phyloP scores from a whole-genome alignment of 805 yeast genomes.

The Teunomyces gatunensis region DNA sequence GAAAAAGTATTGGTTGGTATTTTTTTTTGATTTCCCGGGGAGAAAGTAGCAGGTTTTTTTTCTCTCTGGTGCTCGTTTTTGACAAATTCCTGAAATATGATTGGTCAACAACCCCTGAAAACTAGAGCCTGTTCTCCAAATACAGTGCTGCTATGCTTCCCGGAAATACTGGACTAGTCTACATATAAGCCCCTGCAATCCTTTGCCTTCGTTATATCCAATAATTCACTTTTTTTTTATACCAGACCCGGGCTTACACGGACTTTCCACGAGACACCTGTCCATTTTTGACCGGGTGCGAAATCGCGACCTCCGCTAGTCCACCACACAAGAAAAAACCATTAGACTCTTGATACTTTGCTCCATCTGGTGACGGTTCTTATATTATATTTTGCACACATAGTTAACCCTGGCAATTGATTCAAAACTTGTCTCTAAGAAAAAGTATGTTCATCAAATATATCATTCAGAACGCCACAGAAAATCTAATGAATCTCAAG shows the following conservation, averaged over 20 bases:
- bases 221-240: background rate
- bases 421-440: too few relatives aligned
- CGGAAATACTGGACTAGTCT: background rate
- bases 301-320: background rate
- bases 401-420: too few relatives aligned
- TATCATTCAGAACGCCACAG: too few relatives aligned
- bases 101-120: constrained; percentile 4
- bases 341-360: background rate
- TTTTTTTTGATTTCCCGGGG: constrained; percentile 5
- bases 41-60: background rate
- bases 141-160: background rate
- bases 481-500: too few relatives aligned
- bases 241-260: background rate
- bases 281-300: background rate
- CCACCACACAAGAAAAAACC: background rate
- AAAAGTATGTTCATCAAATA: too few relatives aligned
- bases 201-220: background rate
- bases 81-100: constrained; percentile 8
- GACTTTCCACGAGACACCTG: background rate
- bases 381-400: too few relatives aligned
- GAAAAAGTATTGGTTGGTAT: constrained; percentile 1
- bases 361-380: too few relatives aligned
- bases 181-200: background rate
- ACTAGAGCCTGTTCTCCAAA: background rate
- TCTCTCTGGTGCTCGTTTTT: constrained; percentile 7